A percentile compares a stretch with the other conserved stretches of the same genome.
phyloP scores from a whole-genome alignment of 306 rosid species.

The Hippophae gyantsensis region DNA sequence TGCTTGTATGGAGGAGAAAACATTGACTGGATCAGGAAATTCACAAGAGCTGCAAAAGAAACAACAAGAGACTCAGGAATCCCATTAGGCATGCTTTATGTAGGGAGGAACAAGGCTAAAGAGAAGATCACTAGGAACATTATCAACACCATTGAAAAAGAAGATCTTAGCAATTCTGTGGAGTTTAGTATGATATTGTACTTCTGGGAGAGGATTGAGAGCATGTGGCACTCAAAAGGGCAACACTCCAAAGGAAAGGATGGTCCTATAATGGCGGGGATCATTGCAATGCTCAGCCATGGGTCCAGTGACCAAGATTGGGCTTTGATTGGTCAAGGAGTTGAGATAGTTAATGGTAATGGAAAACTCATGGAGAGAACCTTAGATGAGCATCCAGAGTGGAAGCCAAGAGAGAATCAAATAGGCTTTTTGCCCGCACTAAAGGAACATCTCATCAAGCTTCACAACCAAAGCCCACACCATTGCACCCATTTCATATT shows the following conservation, averaged over 20 bases:
- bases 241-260: conserved; percentile 19
- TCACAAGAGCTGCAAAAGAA: conserved; percentile 20
- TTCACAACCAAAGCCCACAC: conserved; percentile 6
- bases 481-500: conserved; percentile 27
- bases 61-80: conserved; percentile 25
- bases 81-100: conserved; percentile 44
- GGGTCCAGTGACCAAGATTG: conserved; percentile 22
- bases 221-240: conserved; percentile 50
- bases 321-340: conserved; percentile 12
- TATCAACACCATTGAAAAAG: conserved; percentile 6
- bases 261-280: conserved; percentile 21
- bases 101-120: conserved; percentile 47
- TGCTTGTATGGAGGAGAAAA: conserved; percentile 67
- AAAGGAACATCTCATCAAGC: conserved; percentile 6
- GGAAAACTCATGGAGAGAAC: conserved; percentile 14
- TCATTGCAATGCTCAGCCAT: conserved; percentile 24
- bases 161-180: conserved; percentile 26
- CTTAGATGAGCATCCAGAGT: neutral
- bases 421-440: conserved; percentile 17
- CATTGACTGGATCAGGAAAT: conserved; percentile 46
- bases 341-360: conserved; percentile 8
- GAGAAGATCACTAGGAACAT: conserved; percentile 22
- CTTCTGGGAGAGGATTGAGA: conserved; percentile 63
- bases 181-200: conserved; percentile 43
- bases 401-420: neutral